Evolutionary conservation across 2,329 filamentous ascomycete species (phyloP), one percentile per base, ranked within the genome.

Genomic region (Hypoxylon rubiginosum): DNA sequence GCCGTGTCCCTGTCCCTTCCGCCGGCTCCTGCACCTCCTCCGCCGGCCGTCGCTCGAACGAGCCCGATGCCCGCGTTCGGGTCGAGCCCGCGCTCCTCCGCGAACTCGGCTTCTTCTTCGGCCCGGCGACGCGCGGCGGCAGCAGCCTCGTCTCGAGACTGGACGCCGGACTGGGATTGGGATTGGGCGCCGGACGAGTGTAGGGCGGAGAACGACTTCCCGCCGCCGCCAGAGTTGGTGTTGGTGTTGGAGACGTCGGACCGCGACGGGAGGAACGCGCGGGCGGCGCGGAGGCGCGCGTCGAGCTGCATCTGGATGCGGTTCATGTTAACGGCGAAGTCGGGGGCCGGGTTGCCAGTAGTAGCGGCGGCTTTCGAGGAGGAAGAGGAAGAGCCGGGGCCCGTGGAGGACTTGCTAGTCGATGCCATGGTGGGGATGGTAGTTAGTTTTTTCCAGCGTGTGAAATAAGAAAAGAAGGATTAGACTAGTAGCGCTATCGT

Each of bases 311-410:
- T 69, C 17, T 75, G 73, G 50, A 78, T 74, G 15, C 69, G 68
- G 73, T 78, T 78, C 74, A 76, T 76, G 55, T 64, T 65, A 24
- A 68, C 63, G n/a, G 69, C 56, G 72, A 72, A 76, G 64, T 75
- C 64, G 34, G 76, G 76, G 58, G 76, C 74, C 13, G 76, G 76
- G 70, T 77, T 78, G 43, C 60, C 64, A 57, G 66, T 71, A 21
- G 49, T 21, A 6, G 11, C 41, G n/a, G 54, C 48, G 66, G 67
- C 66, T 53, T 72, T 73, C 11, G 56, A 46, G 43, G 55, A 4
- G 13, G 63, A 48, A n/a, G 62, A 19, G 41, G 43, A 46, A 24
- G 43, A 46, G 6, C 19, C 19, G 2, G 17, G n/a, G 41, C 51
- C 26, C 17, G 54, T 21, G 43, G 72, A 45, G 24, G 66, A 8